Conservation (phyloP, 192 early-diverging fungal genomes). For the Coemansia sp. region DNA sequence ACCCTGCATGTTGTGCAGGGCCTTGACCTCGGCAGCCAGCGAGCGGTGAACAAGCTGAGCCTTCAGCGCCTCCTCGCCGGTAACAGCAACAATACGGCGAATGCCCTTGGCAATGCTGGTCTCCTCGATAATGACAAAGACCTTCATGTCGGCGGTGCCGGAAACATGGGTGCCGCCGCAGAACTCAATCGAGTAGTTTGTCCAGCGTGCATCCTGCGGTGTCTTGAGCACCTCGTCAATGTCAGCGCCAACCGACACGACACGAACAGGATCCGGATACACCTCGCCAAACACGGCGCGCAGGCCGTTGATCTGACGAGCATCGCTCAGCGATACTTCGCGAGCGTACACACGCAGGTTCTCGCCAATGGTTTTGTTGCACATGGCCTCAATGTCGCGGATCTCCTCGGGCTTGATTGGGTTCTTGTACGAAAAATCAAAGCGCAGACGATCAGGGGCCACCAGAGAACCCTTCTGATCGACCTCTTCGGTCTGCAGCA, state of each 20-base stretch:
- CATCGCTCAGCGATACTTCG: slow-evolving; percentile 80
- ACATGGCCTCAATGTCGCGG: slow-evolving; percentile 71
- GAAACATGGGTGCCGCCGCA: slow-evolving; percentile 97
- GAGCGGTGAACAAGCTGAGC: slow-evolving; percentile 68
- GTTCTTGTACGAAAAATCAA: slow-evolving; percentile 86
- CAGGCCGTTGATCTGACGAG: slow-evolving; percentile 85
- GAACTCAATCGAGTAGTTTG: slow-evolving; percentile 85
- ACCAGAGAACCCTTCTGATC: slow-evolving; percentile 98
- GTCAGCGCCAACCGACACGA: slow-evolving; percentile 88
- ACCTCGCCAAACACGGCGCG: slow-evolving; percentile 97
- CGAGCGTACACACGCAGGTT: slow-evolving; percentile 76
- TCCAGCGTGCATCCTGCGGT: slow-evolving; percentile 80
- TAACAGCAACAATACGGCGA: slow-evolving; percentile 90
- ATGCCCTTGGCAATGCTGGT: slow-evolving; percentile 93
- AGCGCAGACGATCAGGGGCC: slow-evolving; percentile 92
- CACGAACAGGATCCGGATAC: slow-evolving; percentile 97
- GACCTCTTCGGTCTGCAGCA: slow-evolving; percentile 67
- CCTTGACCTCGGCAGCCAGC: slow-evolving; percentile 64
- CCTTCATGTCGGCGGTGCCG: slow-evolving; percentile 86
- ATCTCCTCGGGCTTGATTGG: slow-evolving; percentile 68
- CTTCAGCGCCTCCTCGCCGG: slow-evolving; percentile 86
- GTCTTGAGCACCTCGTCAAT: slow-evolving; percentile 82
- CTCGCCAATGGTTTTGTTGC: slow-evolving; percentile 71
- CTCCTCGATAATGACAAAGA: slow-evolving; percentile 86
- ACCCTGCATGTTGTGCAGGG: slow-evolving; percentile 59